phyloP scores from a whole-genome alignment of 192 early-diverging fungal species.

The Podila epicladia region DNA sequence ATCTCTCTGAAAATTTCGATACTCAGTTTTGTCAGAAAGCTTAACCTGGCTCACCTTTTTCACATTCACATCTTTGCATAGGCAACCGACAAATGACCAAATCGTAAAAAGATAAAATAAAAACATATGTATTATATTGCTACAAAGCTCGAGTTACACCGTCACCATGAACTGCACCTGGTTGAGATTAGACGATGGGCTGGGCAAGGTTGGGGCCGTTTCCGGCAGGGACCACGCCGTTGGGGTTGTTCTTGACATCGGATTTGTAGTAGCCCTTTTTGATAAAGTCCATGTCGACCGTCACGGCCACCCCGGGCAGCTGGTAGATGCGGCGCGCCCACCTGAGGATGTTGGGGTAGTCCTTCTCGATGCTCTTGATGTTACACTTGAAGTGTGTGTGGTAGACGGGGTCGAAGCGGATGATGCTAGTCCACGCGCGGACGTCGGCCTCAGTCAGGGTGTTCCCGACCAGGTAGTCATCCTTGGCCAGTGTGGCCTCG shows the following conservation, averaged over 20 bases:
- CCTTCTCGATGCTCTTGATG: constrained; percentile 82
- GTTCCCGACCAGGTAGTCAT: constrained; percentile 83
- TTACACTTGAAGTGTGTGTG: constrained; percentile 97
- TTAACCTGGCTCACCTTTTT: too few species aligned
- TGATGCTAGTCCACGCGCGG: constrained; percentile 92
- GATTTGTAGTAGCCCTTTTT: constrained; percentile 93
- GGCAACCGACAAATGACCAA: too few species aligned
- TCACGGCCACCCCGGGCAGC: constrained; percentile 77
- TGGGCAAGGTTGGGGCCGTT: constrained; percentile 67
- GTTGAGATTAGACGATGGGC: constrained; percentile 13
- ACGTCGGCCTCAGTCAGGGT: constrained; percentile 95
- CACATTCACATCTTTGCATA: too few species aligned
- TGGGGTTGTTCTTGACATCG: constrained; percentile 94
- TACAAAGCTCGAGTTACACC: too few species aligned
- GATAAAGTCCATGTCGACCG: constrained; percentile 96
- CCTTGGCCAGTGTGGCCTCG: constrained; percentile 77
- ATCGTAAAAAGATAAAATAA: too few species aligned
- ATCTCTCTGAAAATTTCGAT: too few species aligned
- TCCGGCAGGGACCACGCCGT: constrained; percentile 78
- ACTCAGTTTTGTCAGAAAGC: too few species aligned
- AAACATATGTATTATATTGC: too few species aligned
- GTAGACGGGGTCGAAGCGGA: constrained; percentile 96
- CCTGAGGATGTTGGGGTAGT: constrained; percentile 88
- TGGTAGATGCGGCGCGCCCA: constrained; percentile 90
- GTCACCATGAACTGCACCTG: too few species aligned